Base-by-base conservation (phyloP, 1,284 basidiomycete species). In the Melampsora larici-populina region DNA sequence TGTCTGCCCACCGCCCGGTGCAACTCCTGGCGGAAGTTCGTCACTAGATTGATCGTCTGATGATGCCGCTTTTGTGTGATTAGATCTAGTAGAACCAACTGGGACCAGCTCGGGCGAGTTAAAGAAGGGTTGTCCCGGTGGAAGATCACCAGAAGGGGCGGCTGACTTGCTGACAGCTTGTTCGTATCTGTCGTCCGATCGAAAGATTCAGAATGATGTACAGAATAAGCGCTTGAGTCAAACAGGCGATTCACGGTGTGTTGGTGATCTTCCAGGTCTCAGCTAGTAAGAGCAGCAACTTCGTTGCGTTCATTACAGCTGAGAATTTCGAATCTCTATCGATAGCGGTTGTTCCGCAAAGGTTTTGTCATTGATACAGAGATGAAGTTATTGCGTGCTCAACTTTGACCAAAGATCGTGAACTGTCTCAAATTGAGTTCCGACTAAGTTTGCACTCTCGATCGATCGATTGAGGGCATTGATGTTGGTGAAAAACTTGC, bases 331-430 rank as follows among this genome's bases (percentile, higher is more conserved):
- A 9, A 36, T 36, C 9, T 36, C 36, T 9, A 36, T 36, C 36
- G 36, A 36, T 36, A 36, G 36, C 36, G 36, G 36, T 9, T 36
- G 9, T 4, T 36, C 5, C 9, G 36, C 36, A 36, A 36, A 36
- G 36, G 36, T 36, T 36, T 36, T n/a, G n/a, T 36, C 36, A 36
- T 36, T 36, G 36, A 36, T 36, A 36, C 36, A 9, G 36, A 36
- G 36, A 36, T 9, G 9, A 9, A 9, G 36, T 36, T 36, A 21
- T 24, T 4, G 51, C 51, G 24, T 55, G 51, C 65, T 63, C 58
- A 60, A 76, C 74, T 76, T 76, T 48, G 65, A 68, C 74, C 74
- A 76, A 17, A 76, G 60, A 58, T 69, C 51, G 40, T 76, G 68
- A 3, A 76, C 74, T 24, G 66, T 76, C 26, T 68, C 65, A 49